These are phyloP conservation scores for Clarireedia homoeocarpa DNA, from an alignment of 2,329 filamentous ascomycete species.

Conservation along the genomic window DNA sequence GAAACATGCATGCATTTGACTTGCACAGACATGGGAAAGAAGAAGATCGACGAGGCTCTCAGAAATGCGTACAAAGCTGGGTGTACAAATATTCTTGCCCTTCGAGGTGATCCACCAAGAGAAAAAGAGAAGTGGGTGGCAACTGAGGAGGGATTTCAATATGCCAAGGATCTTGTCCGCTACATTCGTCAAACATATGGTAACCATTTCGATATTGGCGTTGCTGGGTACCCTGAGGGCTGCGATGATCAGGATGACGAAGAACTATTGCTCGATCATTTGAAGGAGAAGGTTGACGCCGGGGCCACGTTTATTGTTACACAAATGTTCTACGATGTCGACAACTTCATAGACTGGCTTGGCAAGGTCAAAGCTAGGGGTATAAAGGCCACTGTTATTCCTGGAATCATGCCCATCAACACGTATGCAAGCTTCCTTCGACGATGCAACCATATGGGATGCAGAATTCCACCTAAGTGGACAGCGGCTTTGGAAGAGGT, in stretches of 20 bases:
- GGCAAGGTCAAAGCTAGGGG: conserved; percentile 76
- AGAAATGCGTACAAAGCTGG: conserved; percentile 85
- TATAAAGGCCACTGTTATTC: conserved; percentile 75
- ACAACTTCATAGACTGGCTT: conserved; percentile 91
- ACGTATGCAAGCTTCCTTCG: conserved; percentile 91
- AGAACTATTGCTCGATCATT: conserved; percentile 76
- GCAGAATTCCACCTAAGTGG: conserved; percentile 75
- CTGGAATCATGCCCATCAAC: conserved; percentile 88
- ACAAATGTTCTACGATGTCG: conserved; percentile 98
- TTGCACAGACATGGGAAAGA: conserved; percentile 93
- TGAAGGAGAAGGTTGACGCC: conserved; percentile 96
- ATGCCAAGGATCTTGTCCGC: conserved; percentile 75
- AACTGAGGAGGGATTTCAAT: conserved; percentile 77
- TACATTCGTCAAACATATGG: conserved; percentile 75
- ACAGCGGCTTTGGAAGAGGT: conserved; percentile 76
- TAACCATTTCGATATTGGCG: conserved; percentile 93
- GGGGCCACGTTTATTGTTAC: conserved; percentile 92
- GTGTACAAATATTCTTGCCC: conserved; percentile 93
- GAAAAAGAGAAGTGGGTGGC: conserved; percentile 93
- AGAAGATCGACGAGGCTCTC: conserved; percentile 84
- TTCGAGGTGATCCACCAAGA: conserved; percentile 87
- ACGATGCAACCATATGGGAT: conserved; percentile 85
- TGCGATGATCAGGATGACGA: conserved; percentile 88
- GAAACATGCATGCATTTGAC: conserved; percentile 99
- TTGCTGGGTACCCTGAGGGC: conserved; percentile 93